Conservation (phyloP, 176 grass and related monocot genomes). For the Avena eriantha region DNA sequence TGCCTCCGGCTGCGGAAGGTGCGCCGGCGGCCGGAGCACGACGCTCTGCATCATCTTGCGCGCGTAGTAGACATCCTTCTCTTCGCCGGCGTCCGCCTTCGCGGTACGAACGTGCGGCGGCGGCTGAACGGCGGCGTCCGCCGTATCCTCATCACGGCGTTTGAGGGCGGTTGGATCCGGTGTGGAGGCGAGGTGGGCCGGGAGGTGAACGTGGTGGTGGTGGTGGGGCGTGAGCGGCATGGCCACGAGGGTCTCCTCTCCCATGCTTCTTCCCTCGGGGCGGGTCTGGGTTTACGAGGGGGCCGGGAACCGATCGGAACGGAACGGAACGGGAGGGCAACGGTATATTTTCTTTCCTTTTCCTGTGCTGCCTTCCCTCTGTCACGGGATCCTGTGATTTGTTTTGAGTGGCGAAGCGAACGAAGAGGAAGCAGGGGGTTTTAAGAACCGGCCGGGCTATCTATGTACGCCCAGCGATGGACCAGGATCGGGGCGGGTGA, state of each 20-base stretch:
- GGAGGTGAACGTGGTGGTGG: conserved; percentile 34
- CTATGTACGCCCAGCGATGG: conserved; percentile 24
- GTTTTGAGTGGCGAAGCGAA: conserved; percentile 32
- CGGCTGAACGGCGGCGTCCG: background rate
- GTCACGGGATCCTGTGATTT: conserved; percentile 51
- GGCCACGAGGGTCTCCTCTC: conserved; percentile 62
- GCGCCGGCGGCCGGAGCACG: conserved; percentile 59
- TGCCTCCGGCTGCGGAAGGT: conserved; percentile 85
- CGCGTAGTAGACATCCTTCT: conserved; percentile 41
- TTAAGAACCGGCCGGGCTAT: conserved; percentile 55
- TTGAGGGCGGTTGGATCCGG: background rate
- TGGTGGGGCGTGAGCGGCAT: conserved; percentile 49
- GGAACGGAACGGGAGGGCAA: conserved; percentile 28
- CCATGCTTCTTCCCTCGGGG: conserved; percentile 41
- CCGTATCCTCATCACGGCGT: background rate
- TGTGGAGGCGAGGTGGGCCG: background rate
- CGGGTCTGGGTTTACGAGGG: conserved; percentile 35
- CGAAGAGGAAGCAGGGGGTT: conserved; percentile 16
- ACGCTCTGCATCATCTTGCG: conserved; percentile 51
- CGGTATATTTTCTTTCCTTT: conserved; percentile 7
- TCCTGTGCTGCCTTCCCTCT: background rate
- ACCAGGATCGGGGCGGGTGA: background rate
- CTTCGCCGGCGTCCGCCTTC: background rate
- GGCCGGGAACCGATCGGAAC: background rate
- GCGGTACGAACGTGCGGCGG: background rate